Percentiles rank a stretch among this genome's conserved stretches.
phyloP scores from a whole-genome alignment of 2,329 filamentous ascomycete genomes.

The Pseudodiploospora longispora region DNA sequence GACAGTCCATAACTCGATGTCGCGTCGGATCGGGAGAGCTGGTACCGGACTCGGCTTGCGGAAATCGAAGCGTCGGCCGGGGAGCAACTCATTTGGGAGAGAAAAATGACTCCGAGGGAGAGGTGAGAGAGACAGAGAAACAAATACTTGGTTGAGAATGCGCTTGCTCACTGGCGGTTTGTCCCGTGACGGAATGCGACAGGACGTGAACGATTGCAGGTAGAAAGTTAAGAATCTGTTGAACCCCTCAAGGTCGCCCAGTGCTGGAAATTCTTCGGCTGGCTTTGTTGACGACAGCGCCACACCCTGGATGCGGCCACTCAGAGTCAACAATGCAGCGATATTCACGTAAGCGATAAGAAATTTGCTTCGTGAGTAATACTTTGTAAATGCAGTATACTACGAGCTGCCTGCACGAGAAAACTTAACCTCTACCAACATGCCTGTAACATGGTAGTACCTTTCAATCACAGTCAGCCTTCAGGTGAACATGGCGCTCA shows the following conservation, averaged over 20 bases:
- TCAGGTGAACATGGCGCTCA: too few species aligned
- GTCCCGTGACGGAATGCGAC: constrained; percentile 6
- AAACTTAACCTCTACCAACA: too few species aligned
- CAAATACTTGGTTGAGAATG: not conserved
- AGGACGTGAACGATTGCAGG: constrained; percentile 6
- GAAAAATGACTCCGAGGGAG: constrained; percentile 1
- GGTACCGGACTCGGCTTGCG: constrained; percentile 27
- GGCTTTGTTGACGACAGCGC: not conserved
- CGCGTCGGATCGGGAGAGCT: constrained; percentile 17
- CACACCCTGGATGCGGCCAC: too few species aligned
- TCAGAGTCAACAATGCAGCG: constrained; percentile 4
- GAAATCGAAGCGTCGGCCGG: constrained; percentile 26
- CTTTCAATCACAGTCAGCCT: too few species aligned
- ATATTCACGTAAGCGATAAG: too few species aligned
- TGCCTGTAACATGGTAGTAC: too few species aligned
- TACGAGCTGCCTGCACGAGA: too few species aligned
- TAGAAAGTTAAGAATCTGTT: constrained; percentile 11
- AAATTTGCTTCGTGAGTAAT: too few species aligned
- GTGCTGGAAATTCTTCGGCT: constrained; percentile 14
- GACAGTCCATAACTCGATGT: constrained; percentile 27
- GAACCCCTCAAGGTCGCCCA: constrained; percentile 14
- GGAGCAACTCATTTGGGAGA: constrained; percentile 27
- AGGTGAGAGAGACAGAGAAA: constrained; percentile 10
- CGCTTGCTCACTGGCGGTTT: constrained; percentile 2
- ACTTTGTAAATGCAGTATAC: too few species aligned